These are phyloP conservation scores for Boletus edulis DNA, from an alignment of 768 basidiomycete genomes.

Conservation along the genomic window DNA sequence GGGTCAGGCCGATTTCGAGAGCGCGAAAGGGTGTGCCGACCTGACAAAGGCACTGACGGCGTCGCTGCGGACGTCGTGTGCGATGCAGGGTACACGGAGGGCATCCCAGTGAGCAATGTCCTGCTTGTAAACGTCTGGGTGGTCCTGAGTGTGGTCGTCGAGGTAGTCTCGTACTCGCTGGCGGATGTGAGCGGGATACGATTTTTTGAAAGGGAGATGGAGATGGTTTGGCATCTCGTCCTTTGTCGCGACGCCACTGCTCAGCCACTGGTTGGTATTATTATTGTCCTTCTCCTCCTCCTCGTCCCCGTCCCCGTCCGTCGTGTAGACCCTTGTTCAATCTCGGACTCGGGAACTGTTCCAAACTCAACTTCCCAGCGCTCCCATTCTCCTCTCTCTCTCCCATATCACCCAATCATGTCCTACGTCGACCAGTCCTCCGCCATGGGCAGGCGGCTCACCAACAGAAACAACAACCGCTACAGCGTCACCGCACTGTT, in stretches of 20 bases:
- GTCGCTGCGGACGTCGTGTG: constrained; percentile 58
- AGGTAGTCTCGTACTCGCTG: constrained; percentile 64
- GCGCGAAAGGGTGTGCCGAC: constrained; percentile 43
- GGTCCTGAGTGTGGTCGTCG: constrained; percentile 60
- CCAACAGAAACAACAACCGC: constrained; percentile 92
- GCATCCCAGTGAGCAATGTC: constrained; percentile 73
- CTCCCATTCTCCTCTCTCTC: not conserved
- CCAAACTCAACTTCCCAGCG: constrained; percentile 2
- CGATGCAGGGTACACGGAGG: constrained; percentile 54
- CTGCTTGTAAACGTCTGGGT: constrained; percentile 80
- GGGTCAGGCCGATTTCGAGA: constrained; percentile 1
- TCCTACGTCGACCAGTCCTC: constrained; percentile 60
- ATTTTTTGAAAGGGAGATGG: constrained; percentile 70
- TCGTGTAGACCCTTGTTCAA: not conserved
- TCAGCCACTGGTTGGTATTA: constrained; percentile 10
- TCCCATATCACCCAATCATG: constrained; percentile 35
- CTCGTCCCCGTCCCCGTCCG: not conserved
- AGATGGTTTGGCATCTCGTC: constrained; percentile 76
- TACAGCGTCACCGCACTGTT: constrained; percentile 96
- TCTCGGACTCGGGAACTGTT: constrained; percentile 5
- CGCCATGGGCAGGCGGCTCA: constrained; percentile 71
- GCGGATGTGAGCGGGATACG: constrained; percentile 54
- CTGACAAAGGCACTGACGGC: constrained; percentile 47
- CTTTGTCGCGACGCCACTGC: constrained; percentile 12
- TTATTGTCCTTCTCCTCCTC: not conserved